Evolutionary conservation across 2,329 filamentous ascomycete genomes (phyloP), one percentile per base, ranked within the genome.

Genomic region (Coniella lustricola): DNA sequence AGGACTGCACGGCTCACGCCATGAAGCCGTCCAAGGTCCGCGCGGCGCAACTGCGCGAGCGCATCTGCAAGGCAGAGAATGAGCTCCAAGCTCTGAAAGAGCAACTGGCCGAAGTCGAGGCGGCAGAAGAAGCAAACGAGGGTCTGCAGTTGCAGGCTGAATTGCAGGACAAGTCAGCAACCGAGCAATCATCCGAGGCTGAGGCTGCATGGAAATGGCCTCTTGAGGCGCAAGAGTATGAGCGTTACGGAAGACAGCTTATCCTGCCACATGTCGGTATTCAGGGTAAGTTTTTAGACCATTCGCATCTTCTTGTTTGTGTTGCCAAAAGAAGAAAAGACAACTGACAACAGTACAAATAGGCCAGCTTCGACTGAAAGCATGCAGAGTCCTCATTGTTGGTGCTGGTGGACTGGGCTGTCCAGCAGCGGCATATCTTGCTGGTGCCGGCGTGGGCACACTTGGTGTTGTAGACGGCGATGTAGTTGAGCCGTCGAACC

Each of bases 351-450:
- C n/a, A 5, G 1, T 46, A 39, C 37, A n/a, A n/a, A 40, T 4
- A 89, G 89, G 87, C 1, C 91, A 97, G 66, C 70, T 91, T 7
- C 75, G 78, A 29, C 71, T 97, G 14, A 85, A 81, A 59, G 70
- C 74, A 1, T 74, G 87, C 1, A 80, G 74, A 17, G 82, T 96
- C 4, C 75, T 97, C 7, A 74, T 98, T 40, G 77, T 98, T 20
- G 93, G 93, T 10, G 84, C 87, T 2, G 93, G 93, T 5, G 93
- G 93, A 0, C 71, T 98, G 12, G 93, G 93, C 10, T 97, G 89
- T 62, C 93, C 93, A 10, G 90, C 93, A 12, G 87, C 90, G 1
- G 79, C 87, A n/a, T 98, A 98, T 62, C 79, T 98, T 1, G 88
- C 90, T 9, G 91, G 89, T 18, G 87, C 93, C 1, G 93, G 93